These are phyloP conservation scores for Lecanicillium sp. DNA, from an alignment of 2,329 filamentous ascomycete genomes.

Conservation along the genomic window DNA sequence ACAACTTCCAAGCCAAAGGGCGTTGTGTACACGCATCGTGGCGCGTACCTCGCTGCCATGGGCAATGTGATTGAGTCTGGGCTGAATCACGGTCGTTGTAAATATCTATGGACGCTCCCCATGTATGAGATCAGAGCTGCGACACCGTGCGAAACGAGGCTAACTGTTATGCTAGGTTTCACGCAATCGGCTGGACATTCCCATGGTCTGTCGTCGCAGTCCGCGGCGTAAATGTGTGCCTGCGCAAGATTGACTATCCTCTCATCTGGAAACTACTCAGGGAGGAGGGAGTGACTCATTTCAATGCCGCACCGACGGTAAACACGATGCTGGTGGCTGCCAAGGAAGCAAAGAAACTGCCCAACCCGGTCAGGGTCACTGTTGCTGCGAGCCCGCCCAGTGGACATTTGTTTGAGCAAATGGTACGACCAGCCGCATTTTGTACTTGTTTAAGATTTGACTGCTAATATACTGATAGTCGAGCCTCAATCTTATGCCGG, in stretches of 20 bases:
- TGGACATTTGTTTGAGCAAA: conserved; percentile 84
- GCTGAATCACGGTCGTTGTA: conserved; percentile 67
- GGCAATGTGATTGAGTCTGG: conserved; percentile 86
- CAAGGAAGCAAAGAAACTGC: conserved; percentile 63
- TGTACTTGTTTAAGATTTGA: conserved; percentile 9
- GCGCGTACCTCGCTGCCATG: conserved; percentile 75
- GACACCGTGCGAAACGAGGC: too few species aligned
- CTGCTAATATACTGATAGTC: conserved; percentile 25
- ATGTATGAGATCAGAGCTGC: conserved; percentile 60
- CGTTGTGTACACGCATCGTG: conserved; percentile 84
- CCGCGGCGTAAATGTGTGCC: conserved; percentile 87
- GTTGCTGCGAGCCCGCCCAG: conserved; percentile 90
- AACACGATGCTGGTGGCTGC: conserved; percentile 86
- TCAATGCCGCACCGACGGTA: conserved; percentile 91
- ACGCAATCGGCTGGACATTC: conserved; percentile 74
- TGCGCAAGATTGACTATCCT: conserved; percentile 91
- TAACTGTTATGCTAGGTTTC: conserved; percentile 39
- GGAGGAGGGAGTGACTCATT: conserved; percentile 83
- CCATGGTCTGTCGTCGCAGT: conserved; percentile 92
- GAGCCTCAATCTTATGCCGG: conserved; percentile 83
- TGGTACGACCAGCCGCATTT: conserved; percentile 62
- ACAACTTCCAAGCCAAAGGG: conserved; percentile 91
- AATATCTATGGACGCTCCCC: conserved; percentile 86
- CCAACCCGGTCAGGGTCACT: conserved; percentile 70
- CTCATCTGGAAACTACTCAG: conserved; percentile 87